Conservation (phyloP, 2,329 filamentous ascomycete species). For the Cladobotryum mycophilum region DNA sequence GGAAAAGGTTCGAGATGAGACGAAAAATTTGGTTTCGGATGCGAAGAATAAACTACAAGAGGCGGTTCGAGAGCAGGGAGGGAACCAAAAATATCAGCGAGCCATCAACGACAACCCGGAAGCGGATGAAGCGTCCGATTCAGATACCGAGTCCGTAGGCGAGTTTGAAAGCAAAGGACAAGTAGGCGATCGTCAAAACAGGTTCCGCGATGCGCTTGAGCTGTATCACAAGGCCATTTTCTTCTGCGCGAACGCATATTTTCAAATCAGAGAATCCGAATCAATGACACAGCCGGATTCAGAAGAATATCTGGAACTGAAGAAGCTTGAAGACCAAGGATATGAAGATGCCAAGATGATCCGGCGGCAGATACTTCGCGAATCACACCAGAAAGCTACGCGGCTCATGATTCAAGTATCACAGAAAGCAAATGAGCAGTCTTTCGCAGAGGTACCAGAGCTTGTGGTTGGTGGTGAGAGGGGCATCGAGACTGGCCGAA, state of each 20-base stretch:
- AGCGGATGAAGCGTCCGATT: conserved; percentile 7
- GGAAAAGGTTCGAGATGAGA: conserved; percentile 48
- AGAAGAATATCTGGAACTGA: conserved; percentile 57
- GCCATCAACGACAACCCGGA: background rate
- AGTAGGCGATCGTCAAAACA: conserved; percentile 52
- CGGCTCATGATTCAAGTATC: conserved; percentile 57
- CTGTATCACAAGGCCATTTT: conserved; percentile 77
- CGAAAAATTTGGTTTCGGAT: conserved; percentile 50
- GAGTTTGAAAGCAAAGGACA: conserved; percentile 31
- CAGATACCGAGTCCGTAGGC: conserved; percentile 30
- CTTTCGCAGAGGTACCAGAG: conserved; percentile 58
- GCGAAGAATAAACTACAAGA: conserved; percentile 55
- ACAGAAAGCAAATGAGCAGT: conserved; percentile 43
- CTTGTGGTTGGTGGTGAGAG: conserved; percentile 42
- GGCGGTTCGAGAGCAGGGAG: conserved; percentile 35
- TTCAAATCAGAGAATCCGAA: conserved; percentile 70
- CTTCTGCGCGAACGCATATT: conserved; percentile 77
- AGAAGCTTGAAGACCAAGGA: conserved; percentile 62
- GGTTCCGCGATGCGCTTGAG: conserved; percentile 68
- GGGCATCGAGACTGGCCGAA: conserved; percentile 66
- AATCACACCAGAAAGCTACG: conserved; percentile 32
- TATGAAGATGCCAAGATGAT: conserved; percentile 76
- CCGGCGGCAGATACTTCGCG: conserved; percentile 69
- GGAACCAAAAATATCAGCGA: background rate
- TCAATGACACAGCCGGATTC: conserved; percentile 60